Evolutionary conservation across 106 monocot species (phyloP).

Genomic region (Triglochin maritima): DNA sequence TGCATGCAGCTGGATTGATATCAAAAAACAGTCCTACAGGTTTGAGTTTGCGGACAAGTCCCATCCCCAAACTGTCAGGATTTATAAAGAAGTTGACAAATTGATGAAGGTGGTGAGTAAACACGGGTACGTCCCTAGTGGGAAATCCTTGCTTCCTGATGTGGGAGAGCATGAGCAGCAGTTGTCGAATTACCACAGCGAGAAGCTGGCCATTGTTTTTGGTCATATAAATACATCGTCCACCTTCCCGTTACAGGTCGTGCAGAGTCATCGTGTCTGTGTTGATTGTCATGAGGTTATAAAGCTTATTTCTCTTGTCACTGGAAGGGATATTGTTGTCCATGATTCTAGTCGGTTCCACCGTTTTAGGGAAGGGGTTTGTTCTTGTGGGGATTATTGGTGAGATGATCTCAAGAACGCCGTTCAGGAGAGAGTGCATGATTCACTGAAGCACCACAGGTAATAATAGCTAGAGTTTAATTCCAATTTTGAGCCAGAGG

Average conservation of each 20-base stretch:
- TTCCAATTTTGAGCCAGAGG: background rate
- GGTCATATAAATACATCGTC: slow-evolving; percentile 62
- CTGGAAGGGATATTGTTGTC: slow-evolving; percentile 59
- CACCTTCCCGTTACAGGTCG: slow-evolving; percentile 41
- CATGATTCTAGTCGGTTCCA: slow-evolving; percentile 86
- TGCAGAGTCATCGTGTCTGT: slow-evolving; percentile 69
- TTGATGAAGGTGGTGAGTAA: slow-evolving; percentile 44
- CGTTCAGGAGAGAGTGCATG: background rate
- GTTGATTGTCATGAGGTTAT: slow-evolving; percentile 56
- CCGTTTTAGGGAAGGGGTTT: slow-evolving; percentile 66
- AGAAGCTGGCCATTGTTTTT: slow-evolving; percentile 70
- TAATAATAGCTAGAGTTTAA: too few species aligned
- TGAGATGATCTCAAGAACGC: slow-evolving; percentile 7
- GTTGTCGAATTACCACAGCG: slow-evolving; percentile 42
- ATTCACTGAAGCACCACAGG: too few species aligned
- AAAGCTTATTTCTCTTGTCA: slow-evolving; percentile 44
- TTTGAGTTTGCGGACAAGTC: slow-evolving; percentile 66
- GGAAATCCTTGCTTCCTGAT: slow-evolving; percentile 49
- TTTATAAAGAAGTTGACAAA: slow-evolving; percentile 49
- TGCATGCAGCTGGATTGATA: slow-evolving; percentile 81
- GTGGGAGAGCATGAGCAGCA: slow-evolving; percentile 40
- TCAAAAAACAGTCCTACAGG: slow-evolving; percentile 48
- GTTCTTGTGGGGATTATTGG: slow-evolving; percentile 67
- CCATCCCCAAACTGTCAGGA: slow-evolving; percentile 44
- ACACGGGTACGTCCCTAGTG: slow-evolving; percentile 40